Evolutionary conservation across 106 monocot species (phyloP).

Genomic region (Posidonia australis): DNA sequence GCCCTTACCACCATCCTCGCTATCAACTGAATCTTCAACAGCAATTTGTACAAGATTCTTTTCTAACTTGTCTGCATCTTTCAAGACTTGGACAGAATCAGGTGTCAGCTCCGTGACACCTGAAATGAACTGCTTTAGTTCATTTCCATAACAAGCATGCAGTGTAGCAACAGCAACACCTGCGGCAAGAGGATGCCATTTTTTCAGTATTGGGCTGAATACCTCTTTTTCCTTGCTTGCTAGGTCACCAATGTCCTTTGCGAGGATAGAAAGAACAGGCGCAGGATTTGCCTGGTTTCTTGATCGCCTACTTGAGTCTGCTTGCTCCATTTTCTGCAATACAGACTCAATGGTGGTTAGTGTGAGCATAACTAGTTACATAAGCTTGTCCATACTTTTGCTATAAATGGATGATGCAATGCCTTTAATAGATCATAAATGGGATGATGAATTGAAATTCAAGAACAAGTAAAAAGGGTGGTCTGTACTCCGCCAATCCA

Average conservation of each 20-base stretch:
- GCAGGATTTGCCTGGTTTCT: slow-evolving; percentile 27
- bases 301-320: slow-evolving; percentile 55
- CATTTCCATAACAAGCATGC: slow-evolving; percentile 93
- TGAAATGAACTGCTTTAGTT: slow-evolving; percentile 80
- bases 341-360: neutral
- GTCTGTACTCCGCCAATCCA: no score
- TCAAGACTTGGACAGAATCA: slow-evolving; percentile 77
- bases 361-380: no score
- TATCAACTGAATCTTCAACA: slow-evolving; percentile 93
- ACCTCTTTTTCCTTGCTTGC: slow-evolving; percentile 77
- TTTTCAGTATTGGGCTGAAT: slow-evolving; percentile 81
- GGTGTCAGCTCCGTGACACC: slow-evolving; percentile 66
- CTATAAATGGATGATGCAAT: no score
- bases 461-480: no score
- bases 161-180: slow-evolving; percentile 96
- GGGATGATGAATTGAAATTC: no score
- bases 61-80: slow-evolving; percentile 91
- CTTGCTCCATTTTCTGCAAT: slow-evolving; percentile 80
- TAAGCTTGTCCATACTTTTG: no score
- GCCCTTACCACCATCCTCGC: slow-evolving; percentile 94
- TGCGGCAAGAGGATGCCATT: slow-evolving; percentile 86
- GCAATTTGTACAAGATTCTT: slow-evolving; percentile 87
- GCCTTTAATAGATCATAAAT: no score
- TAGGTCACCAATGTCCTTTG: slow-evolving; percentile 74
- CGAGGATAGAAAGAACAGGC: slow-evolving; percentile 74